Evolutionary conservation across 345 rosid genomes (phyloP).

Genomic region (Punica granatum): DNA sequence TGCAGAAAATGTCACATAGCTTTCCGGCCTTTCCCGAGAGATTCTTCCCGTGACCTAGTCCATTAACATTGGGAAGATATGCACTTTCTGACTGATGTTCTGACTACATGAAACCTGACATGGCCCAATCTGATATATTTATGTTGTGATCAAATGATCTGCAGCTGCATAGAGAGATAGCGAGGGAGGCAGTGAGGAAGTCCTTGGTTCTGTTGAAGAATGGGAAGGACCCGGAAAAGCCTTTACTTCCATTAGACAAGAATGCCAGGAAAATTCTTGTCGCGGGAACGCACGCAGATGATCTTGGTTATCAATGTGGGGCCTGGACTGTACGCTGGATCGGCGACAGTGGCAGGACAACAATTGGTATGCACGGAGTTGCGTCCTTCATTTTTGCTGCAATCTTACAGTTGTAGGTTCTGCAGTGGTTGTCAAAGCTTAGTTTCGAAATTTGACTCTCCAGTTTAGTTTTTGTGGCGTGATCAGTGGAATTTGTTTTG

Average conservation of each 20-base stretch:
- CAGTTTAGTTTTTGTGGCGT: too few species aligned
- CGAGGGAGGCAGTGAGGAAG: slow-evolving; percentile 81
- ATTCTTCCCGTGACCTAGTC: too few species aligned
- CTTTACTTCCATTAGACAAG: slow-evolving; percentile 64
- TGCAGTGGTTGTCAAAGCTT: neutral
- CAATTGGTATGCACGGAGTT: neutral
- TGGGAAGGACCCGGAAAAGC: slow-evolving; percentile 29
- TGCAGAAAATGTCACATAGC: too few species aligned
- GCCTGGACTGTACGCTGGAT: slow-evolving; percentile 87
- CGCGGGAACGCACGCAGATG: slow-evolving; percentile 70
- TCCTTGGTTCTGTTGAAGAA: slow-evolving; percentile 71
- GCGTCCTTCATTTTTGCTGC: slow-evolving; percentile 35
- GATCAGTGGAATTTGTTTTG: too few species aligned
- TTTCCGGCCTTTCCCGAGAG: too few species aligned
- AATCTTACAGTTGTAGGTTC: neutral
- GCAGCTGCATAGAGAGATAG: slow-evolving; percentile 70
- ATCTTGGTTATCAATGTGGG: slow-evolving; percentile 78
- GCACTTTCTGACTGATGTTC: too few species aligned
- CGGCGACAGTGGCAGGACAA: slow-evolving; percentile 45
- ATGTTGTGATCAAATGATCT: neutral
- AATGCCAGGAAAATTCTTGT: slow-evolving; percentile 51
- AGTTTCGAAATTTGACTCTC: neutral
- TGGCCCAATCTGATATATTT: neutral
- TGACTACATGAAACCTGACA: neutral
- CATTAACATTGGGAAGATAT: too few species aligned